Evolutionary conservation across 1,284 basidiomycete genomes (phyloP).

Genomic region (Trametes pubescens): DNA sequence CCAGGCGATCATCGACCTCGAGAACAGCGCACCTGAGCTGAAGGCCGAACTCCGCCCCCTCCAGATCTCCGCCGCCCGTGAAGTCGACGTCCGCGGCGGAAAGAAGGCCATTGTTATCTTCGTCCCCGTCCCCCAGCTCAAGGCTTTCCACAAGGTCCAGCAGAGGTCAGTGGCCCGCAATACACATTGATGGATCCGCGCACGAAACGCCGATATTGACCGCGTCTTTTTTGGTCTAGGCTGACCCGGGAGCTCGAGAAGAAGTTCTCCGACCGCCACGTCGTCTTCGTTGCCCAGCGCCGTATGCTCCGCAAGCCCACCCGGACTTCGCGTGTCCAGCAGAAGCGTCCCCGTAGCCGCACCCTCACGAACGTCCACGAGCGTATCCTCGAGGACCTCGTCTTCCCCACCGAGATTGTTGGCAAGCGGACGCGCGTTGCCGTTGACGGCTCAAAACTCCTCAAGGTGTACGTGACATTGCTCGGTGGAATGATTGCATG

Average conservation of each 20-base stretch:
- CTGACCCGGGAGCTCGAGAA: constrained; percentile 99
- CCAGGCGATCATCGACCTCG: constrained; percentile 97
- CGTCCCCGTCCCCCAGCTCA: constrained; percentile 96
- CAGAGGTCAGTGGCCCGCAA: constrained; percentile 73
- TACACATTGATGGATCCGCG: not conserved
- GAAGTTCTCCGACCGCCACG: constrained; percentile 99
- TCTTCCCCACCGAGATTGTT: constrained; percentile 98
- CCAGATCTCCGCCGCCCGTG: constrained; percentile 97
- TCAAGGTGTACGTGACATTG: constrained; percentile 85
- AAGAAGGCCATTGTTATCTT: constrained; percentile 99
- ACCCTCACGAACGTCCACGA: constrained; percentile 99
- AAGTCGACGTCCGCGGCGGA: constrained; percentile 98
- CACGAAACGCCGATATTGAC: constrained; percentile 15
- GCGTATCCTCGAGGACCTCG: constrained; percentile 98
- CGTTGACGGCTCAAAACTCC: constrained; percentile 90
- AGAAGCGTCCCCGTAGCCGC: constrained; percentile 97
- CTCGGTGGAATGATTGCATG: constrained; percentile 2
- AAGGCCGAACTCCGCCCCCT: constrained; percentile 95
- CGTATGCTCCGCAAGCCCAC: constrained; percentile 98
- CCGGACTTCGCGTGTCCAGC: constrained; percentile 90
- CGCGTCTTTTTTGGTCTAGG: constrained; percentile 52
- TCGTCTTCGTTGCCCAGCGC: constrained; percentile 98
- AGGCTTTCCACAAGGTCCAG: constrained; percentile 99
- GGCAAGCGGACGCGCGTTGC: constrained; percentile 96
- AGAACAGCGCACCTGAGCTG: constrained; percentile 98